Conservation (phyloP, 768 basidiomycete species). For the Pleurotus salmoneostramineus region DNA sequence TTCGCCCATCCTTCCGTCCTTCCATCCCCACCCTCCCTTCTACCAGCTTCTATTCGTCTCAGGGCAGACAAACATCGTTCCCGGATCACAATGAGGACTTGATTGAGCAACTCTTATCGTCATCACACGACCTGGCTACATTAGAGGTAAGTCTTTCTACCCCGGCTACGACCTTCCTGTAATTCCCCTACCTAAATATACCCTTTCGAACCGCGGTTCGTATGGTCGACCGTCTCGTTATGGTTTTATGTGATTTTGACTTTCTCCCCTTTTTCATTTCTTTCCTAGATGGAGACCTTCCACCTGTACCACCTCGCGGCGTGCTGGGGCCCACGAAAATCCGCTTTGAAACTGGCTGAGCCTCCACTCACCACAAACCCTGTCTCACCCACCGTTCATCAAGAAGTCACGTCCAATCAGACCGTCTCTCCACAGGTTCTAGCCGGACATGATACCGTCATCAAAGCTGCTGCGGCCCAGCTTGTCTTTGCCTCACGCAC, state of each 20-base stretch:
- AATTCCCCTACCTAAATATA: neutral
- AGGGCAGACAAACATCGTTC: conserved; percentile 80
- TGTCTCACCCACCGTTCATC: conserved; percentile 32
- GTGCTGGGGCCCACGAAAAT: conserved; percentile 49
- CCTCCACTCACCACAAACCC: conserved; percentile 45
- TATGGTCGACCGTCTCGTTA: neutral
- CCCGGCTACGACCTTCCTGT: neutral
- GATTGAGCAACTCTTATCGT: conserved; percentile 48
- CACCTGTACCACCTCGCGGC: conserved; percentile 77
- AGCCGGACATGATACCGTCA: conserved; percentile 29
- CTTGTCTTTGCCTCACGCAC: conserved; percentile 79
- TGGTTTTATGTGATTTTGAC: neutral
- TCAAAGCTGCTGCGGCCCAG: conserved; percentile 76
- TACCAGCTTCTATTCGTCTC: conserved; percentile 79
- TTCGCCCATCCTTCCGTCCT: too few species aligned
- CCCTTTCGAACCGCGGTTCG: neutral
- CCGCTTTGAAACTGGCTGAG: conserved; percentile 16
- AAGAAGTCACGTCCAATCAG: conserved; percentile 17
- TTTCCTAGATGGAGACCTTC: conserved; percentile 76
- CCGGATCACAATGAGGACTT: conserved; percentile 68
- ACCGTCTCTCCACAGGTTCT: conserved; percentile 14
- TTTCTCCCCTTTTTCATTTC: neutral
- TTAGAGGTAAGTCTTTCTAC: conserved; percentile 51
- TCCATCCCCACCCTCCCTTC: neutral
- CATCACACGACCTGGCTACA: conserved; percentile 54